phyloP scores from a whole-genome alignment of 1,284 basidiomycete species.

The Pterulicium gracile region DNA sequence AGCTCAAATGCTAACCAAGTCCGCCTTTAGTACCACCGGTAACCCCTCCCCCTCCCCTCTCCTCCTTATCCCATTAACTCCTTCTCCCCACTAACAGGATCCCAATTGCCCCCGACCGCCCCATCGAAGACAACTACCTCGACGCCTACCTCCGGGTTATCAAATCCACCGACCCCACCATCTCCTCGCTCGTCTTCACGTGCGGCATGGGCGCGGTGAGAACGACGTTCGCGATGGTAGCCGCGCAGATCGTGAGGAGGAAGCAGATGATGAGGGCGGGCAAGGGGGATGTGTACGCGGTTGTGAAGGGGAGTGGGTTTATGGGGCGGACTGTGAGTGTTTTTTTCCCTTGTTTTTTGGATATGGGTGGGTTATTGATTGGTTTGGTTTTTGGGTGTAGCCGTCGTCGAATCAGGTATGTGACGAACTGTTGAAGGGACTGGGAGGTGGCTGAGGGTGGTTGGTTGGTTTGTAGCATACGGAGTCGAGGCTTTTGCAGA shows the following conservation, averaged over 20 bases:
- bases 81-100: slow-evolving; percentile 44
- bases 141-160: slow-evolving; percentile 88
- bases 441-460: no score
- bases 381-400: no score
- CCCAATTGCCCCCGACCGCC: slow-evolving; percentile 85
- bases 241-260: slow-evolving; percentile 81
- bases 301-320: background rate
- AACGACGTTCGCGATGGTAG: slow-evolving; percentile 96
- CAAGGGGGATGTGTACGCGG: background rate
- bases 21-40: no score
- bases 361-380: no score
- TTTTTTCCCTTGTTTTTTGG: no score
- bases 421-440: no score
- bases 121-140: slow-evolving; percentile 89
- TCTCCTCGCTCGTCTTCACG: slow-evolving; percentile 86
- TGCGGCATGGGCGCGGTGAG: slow-evolving; percentile 97
- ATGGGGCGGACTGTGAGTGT: no score
- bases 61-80: slow-evolving; percentile 5
- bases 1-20: no score
- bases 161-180: slow-evolving; percentile 69
- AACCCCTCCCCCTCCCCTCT: no score
- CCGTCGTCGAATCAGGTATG: background rate
- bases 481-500: slow-evolving; percentile 45
- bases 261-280: slow-evolving; percentile 43
- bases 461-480: slow-evolving; percentile 27